Conservation (phyloP, 2,329 filamentous ascomycete species). For the Thermothelomyces thermophilus region DNA sequence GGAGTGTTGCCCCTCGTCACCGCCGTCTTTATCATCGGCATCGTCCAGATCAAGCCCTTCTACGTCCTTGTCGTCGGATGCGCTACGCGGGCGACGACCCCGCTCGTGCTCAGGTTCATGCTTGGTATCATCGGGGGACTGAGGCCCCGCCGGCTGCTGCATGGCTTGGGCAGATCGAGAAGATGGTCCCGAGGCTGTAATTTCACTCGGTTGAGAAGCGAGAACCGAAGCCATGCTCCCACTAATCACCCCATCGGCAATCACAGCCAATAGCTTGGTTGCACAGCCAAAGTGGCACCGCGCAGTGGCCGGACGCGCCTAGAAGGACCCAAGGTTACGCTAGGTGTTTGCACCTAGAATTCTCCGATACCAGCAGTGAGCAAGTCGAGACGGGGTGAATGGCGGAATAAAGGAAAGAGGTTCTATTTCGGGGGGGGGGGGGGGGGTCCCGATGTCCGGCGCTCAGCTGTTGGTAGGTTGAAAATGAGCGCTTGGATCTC, state of each 20-base stretch:
- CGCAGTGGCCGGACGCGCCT: conserved; percentile 7
- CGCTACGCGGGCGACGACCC: conserved; percentile 35
- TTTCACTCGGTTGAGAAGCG: conserved; percentile 34
- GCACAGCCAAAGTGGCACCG: conserved; percentile 19
- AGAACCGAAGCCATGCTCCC: conserved; percentile 40
- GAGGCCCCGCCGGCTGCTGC: conserved; percentile 37
- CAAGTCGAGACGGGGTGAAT: conserved; percentile 18
- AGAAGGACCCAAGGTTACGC: conserved; percentile 10
- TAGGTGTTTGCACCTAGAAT: conserved; percentile 13
- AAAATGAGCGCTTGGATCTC: too few relatives aligned
- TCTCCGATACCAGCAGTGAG: conserved; percentile 9
- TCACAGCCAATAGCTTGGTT: conserved; percentile 9
- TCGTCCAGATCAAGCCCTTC: conserved; percentile 36
- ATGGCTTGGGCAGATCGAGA: conserved; percentile 37
- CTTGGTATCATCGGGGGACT: conserved; percentile 35
- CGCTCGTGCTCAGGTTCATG: conserved; percentile 36
- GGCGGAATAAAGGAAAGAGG: conserved; percentile 1
- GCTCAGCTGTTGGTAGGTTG: too few relatives aligned
- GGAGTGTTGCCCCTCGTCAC: conserved; percentile 40
- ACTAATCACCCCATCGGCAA: conserved; percentile 21
- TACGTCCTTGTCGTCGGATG: conserved; percentile 37
- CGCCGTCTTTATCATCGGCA: conserved; percentile 32
- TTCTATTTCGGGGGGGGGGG: conserved; percentile 8
- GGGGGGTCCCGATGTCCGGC: conserved; percentile 1
- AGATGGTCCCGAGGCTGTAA: conserved; percentile 34